Evolutionary conservation across 2,329 filamentous ascomycete species (phyloP).

Genomic region (Pyrenophora tritici-repentis): DNA sequence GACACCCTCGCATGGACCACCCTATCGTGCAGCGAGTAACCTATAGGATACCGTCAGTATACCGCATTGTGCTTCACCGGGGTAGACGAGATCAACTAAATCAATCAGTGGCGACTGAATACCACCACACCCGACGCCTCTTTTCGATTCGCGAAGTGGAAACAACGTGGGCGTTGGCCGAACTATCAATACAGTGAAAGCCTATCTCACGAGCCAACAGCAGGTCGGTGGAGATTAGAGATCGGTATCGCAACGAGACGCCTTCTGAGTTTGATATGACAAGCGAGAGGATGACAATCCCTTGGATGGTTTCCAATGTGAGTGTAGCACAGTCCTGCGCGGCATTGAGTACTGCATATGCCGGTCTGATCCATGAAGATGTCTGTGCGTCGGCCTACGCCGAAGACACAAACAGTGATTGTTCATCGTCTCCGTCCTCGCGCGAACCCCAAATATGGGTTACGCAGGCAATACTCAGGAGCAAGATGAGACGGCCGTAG

Average conservation of each 20-base stretch:
- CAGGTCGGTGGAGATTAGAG: constrained; percentile 39
- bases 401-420: not conserved
- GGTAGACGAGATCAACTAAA: not conserved
- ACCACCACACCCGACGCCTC: constrained; percentile 51
- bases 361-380: constrained; percentile 25
- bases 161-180: not conserved
- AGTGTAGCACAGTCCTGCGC: not conserved
- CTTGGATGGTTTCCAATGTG: constrained; percentile 42
- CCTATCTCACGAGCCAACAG: constrained; percentile 28
- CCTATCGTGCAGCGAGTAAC: not conserved
- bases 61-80: not conserved
- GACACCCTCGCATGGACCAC: not conserved
- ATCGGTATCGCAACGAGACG: constrained; percentile 40
- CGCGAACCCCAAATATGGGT: not conserved
- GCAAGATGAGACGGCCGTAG: not conserved
- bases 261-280: constrained; percentile 45
- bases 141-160: constrained; percentile 42
- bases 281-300: constrained; percentile 43
- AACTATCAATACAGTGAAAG: constrained; percentile 21
- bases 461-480: not conserved
- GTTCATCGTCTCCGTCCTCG: not conserved
- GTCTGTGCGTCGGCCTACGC: constrained; percentile 11
- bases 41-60: not conserved
- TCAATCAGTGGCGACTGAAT: constrained; percentile 33
- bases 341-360: not conserved